Evolutionary conservation across 208 protist species (phyloP).

Genomic region (Endotrypanum monterogeii): DNA sequence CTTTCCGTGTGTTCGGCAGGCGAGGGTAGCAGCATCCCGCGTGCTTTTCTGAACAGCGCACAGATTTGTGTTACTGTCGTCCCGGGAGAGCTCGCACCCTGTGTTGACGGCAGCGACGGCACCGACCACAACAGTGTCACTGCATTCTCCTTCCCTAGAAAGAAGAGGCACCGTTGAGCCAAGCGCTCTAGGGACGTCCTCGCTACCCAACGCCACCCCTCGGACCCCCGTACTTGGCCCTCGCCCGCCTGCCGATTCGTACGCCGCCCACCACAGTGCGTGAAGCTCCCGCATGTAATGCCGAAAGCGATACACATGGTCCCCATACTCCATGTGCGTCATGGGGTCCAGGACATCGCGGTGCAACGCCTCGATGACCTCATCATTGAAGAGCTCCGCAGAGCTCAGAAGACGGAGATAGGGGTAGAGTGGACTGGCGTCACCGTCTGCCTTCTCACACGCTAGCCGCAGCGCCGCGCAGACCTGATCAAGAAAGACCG

Average conservation of each 20-base stretch:
- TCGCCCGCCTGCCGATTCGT: slow-evolving; percentile 10
- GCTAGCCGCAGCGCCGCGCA: slow-evolving; percentile 59
- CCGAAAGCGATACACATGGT: slow-evolving; percentile 50
- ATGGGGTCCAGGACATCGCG: slow-evolving; percentile 54
- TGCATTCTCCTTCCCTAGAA: background rate
- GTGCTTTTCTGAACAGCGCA: background rate
- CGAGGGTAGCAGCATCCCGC: slow-evolving; percentile 12
- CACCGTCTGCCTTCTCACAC: slow-evolving; percentile 47
- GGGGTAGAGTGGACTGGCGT: slow-evolving; percentile 43
- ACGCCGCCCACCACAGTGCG: slow-evolving; percentile 43
- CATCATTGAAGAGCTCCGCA: slow-evolving; percentile 53
- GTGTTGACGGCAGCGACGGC: background rate
- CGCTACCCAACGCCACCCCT: background rate
- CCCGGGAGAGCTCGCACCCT: background rate
- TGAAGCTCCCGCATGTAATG: slow-evolving; percentile 61
- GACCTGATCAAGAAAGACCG: slow-evolving; percentile 70
- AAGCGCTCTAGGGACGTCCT: background rate
- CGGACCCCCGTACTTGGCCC: background rate
- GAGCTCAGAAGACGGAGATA: slow-evolving; percentile 45
- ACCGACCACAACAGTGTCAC: background rate
- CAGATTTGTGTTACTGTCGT: background rate
- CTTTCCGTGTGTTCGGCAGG: slow-evolving; percentile 1
- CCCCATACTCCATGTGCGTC: slow-evolving; percentile 62
- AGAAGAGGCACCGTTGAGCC: background rate
- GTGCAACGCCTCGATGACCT: slow-evolving; percentile 59